Percentiles rank a stretch among this genome's conserved stretches.
Conservation (phyloP, 2,329 filamentous ascomycete species). For the Scytalidium lignicola region DNA sequence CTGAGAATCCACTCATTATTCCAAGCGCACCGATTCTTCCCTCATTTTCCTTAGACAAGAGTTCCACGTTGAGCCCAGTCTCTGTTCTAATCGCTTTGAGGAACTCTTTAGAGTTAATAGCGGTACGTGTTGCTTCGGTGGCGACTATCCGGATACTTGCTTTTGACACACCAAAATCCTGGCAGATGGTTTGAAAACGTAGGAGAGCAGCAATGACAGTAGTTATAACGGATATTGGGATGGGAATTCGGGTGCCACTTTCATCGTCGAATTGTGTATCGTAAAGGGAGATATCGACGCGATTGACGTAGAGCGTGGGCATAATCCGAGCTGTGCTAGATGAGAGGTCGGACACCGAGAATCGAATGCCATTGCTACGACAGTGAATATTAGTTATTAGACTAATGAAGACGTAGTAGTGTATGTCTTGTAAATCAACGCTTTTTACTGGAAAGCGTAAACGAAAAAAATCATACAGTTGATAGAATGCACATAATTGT, state of each 20-base stretch:
- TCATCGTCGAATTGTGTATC: constrained; percentile 51
- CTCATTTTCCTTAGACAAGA: constrained; percentile 62
- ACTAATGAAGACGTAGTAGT: too few species aligned
- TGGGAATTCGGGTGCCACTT: constrained; percentile 40
- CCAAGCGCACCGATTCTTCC: constrained; percentile 61
- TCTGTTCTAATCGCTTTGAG: constrained; percentile 43
- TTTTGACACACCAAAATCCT: constrained; percentile 49
- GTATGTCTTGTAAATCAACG: neutral
- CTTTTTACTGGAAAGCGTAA: too few species aligned
- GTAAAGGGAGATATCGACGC: constrained; percentile 58
- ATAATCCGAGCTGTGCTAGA: constrained; percentile 55
- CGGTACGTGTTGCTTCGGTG: constrained; percentile 62
- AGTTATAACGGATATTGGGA: constrained; percentile 44
- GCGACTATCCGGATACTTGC: constrained; percentile 54
- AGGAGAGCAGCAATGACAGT: constrained; percentile 46
- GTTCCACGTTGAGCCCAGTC: constrained; percentile 54
- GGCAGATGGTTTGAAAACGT: constrained; percentile 53
- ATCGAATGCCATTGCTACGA: constrained; percentile 63
- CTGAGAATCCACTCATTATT: constrained; percentile 57
- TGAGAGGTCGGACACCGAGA: constrained; percentile 59
- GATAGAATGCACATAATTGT: neutral
- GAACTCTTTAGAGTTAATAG: constrained; percentile 54
- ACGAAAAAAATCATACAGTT: neutral
- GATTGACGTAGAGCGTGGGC: constrained; percentile 51
- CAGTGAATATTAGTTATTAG: neutral